These are phyloP conservation scores for Chaetomium tenue DNA, from an alignment of 495 filamentous ascomycete species.

Conservation along the genomic window DNA sequence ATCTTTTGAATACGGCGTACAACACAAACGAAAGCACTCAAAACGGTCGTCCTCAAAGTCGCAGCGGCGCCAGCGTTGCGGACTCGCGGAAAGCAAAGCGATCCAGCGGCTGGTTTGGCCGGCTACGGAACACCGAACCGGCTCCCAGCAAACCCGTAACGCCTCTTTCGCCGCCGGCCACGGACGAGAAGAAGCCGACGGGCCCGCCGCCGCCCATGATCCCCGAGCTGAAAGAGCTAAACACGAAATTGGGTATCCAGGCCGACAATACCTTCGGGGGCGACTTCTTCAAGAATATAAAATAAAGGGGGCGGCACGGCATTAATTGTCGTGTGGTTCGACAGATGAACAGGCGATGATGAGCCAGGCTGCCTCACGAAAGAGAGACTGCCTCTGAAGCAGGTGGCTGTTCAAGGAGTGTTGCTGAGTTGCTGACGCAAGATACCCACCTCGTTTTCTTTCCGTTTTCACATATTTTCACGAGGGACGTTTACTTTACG, in stretches of 20 bases:
- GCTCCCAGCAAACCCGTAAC: constrained; percentile 30
- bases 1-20: constrained; percentile 47
- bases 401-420: constrained; percentile 11
- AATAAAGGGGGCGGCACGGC: constrained; percentile 23
- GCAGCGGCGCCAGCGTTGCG: constrained; percentile 34
- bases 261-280: constrained; percentile 47
- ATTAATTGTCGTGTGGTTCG: not conserved
- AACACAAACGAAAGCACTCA: constrained; percentile 32
- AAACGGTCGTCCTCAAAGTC: constrained; percentile 42
- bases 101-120: constrained; percentile 51
- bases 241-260: constrained; percentile 44
- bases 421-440: constrained; percentile 29
- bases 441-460: constrained; percentile 37
- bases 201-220: constrained; percentile 59
- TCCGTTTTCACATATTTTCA: constrained; percentile 12
- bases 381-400: not conserved
- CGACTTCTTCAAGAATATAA: constrained; percentile 61
- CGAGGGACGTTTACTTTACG: constrained; percentile 27
- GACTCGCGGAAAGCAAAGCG: constrained; percentile 48
- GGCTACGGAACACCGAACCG: constrained; percentile 41
- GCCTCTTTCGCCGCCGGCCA: constrained; percentile 27
- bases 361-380: not conserved
- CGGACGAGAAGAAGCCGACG: constrained; percentile 40
- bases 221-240: constrained; percentile 55
- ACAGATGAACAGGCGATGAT: not conserved